Percentiles rank a stretch among this genome's conserved stretches.
phyloP scores from a whole-genome alignment of 805 yeast species.

The Sugiyamaella valdiviana region DNA sequence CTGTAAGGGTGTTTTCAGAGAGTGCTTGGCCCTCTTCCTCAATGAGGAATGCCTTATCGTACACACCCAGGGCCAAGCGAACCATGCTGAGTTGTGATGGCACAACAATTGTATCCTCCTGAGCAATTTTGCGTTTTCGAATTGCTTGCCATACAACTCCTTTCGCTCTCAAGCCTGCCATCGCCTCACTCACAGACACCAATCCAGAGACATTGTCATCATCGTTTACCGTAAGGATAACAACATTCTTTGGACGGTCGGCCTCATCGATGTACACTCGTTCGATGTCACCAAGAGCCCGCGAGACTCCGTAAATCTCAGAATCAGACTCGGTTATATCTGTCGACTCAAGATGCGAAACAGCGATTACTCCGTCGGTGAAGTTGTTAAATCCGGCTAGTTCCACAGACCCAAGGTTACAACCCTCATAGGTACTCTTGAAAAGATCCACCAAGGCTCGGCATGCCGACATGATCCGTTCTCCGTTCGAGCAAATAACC shows the following conservation, averaged over 20 bases:
- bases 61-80: constrained; percentile 26
- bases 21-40: not conserved
- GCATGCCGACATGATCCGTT: constrained; percentile 21
- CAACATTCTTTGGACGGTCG: constrained; percentile 1
- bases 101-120: constrained; percentile 25
- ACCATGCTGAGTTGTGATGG: constrained; percentile 27
- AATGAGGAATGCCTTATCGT: constrained; percentile 25
- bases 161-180: constrained; percentile 7
- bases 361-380: constrained; percentile 12
- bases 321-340: not conserved
- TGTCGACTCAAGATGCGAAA: constrained; percentile 1
- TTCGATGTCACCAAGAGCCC: not conserved
- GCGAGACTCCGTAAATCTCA: not conserved
- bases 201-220: not conserved
- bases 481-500: constrained; percentile 26
- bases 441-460: constrained; percentile 22
- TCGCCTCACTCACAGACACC: constrained; percentile 18
- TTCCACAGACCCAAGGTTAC: constrained; percentile 29
- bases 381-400: constrained; percentile 16
- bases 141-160: constrained; percentile 15
- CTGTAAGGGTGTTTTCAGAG: not conserved
- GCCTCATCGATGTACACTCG: not conserved
- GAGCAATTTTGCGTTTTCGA: constrained; percentile 16
- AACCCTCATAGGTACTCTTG: constrained; percentile 31
- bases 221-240: constrained; percentile 3